Percentiles rank a stretch among this genome's conserved stretches.
Conservation (phyloP, 257 asterid genomes). For the Linaria vulgaris region DNA sequence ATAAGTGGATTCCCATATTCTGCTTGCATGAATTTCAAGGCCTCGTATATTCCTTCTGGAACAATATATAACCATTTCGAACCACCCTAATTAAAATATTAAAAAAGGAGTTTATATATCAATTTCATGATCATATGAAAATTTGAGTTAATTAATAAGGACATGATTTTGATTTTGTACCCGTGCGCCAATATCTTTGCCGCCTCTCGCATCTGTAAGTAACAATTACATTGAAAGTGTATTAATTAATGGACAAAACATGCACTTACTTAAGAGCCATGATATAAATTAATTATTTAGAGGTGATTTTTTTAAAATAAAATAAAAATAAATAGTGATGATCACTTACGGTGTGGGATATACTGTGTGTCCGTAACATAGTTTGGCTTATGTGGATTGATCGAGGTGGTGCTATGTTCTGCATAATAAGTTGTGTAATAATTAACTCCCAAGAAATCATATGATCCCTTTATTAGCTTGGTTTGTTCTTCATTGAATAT, state of each 20-base stretch:
- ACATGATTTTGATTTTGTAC: background rate
- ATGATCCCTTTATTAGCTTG: background rate
- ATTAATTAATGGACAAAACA: too few relatives aligned
- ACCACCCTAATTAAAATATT: background rate
- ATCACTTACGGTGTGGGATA: background rate
- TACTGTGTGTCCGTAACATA: background rate
- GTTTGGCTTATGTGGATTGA: background rate
- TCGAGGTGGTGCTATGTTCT: background rate
- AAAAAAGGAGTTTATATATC: background rate
- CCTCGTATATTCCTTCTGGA: conserved; percentile 2
- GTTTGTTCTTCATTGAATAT: background rate
- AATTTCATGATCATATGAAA: too few relatives aligned
- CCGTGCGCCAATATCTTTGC: too few relatives aligned
- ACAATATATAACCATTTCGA: background rate
- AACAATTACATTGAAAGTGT: too few relatives aligned
- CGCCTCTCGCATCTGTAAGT: too few relatives aligned
- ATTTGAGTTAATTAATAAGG: background rate
- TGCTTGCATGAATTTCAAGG: background rate
- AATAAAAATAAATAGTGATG: too few relatives aligned
- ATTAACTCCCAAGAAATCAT: conserved; percentile 7
- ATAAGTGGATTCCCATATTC: background rate
- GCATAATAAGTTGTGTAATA: conserved; percentile 11
- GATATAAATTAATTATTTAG: too few relatives aligned
- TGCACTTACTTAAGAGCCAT: too few relatives aligned
- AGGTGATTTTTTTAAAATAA: too few relatives aligned